Conservation (phyloP, 2,329 filamentous ascomycete genomes). For the Myriosclerotinia duriaeana region DNA sequence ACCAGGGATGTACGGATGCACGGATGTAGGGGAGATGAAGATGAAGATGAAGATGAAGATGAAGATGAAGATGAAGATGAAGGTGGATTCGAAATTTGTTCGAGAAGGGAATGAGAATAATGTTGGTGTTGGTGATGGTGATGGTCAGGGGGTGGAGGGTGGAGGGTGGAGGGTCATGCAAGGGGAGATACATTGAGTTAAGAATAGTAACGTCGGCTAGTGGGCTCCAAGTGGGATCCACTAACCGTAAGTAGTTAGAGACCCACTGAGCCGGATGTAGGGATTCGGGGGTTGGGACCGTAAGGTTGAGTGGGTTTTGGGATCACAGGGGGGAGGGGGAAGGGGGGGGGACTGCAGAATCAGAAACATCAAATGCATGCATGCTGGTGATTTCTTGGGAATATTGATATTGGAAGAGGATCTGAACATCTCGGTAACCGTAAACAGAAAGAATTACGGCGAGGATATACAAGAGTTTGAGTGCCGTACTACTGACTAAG, state of each 20-base stretch:
- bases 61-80: background rate
- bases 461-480: no score
- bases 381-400: background rate
- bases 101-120: slow-evolving; percentile 7
- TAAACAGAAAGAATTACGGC: no score
- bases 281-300: background rate
- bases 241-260: no score
- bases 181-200: background rate
- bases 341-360: background rate
- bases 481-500: background rate
- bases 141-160: no score
- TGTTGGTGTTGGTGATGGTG: no score
- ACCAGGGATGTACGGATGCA: background rate
- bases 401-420: no score
- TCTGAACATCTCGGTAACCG: no score
- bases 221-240: background rate
- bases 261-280: background rate
- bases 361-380: background rate
- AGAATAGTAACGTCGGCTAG: slow-evolving; percentile 1
- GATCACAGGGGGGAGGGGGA: background rate
- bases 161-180: background rate
- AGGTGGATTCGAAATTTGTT: background rate
- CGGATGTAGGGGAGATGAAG: background rate
- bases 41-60: background rate
- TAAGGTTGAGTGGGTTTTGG: background rate